A percentile compares a stretch with the other conserved stretches of the same genome.
phyloP scores from a whole-genome alignment of 768 basidiomycete genomes.

The Albatrellus ellisii region DNA sequence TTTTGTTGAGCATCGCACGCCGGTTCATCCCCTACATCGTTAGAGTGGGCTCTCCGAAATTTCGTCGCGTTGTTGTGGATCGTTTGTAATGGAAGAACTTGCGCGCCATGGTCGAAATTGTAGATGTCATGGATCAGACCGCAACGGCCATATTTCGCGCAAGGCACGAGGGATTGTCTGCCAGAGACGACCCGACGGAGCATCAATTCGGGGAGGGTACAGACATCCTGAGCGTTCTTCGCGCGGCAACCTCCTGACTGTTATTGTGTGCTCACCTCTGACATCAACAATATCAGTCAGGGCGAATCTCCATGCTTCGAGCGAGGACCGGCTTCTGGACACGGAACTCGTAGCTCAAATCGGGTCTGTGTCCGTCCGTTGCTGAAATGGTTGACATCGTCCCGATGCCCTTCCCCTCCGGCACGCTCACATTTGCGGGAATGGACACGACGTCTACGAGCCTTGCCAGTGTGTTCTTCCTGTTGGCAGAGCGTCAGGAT shows the following conservation, averaged over 20 bases:
- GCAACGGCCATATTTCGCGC: conserved; percentile 18
- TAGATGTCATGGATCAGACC: conserved; percentile 19
- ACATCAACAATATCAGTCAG: conserved; percentile 17
- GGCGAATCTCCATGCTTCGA: conserved; percentile 20
- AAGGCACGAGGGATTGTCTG: conserved; percentile 17
- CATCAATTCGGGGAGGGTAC: conserved; percentile 15
- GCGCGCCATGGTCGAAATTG: conserved; percentile 17
- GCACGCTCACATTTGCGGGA: background rate
- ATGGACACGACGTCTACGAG: conserved; percentile 17
- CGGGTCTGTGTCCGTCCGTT: conserved; percentile 8
- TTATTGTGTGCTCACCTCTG: background rate
- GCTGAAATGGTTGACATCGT: background rate
- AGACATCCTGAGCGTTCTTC: conserved; percentile 28
- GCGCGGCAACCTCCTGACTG: conserved; percentile 15
- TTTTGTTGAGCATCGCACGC: background rate
- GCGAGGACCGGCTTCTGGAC: conserved; percentile 21
- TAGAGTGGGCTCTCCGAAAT: conserved; percentile 16
- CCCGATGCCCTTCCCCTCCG: background rate
- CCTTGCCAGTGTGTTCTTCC: conserved; percentile 21
- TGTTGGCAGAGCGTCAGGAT: conserved; percentile 19
- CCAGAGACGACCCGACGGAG: background rate
- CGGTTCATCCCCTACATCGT: conserved; percentile 5
- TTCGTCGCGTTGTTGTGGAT: conserved; percentile 20
- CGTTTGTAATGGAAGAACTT: conserved; percentile 16
- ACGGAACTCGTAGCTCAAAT: conserved; percentile 27